Evolutionary conservation across 2,329 filamentous ascomycete species (phyloP), one percentile per base, ranked within the genome.

Genomic region (Cladophialophora immunda): DNA sequence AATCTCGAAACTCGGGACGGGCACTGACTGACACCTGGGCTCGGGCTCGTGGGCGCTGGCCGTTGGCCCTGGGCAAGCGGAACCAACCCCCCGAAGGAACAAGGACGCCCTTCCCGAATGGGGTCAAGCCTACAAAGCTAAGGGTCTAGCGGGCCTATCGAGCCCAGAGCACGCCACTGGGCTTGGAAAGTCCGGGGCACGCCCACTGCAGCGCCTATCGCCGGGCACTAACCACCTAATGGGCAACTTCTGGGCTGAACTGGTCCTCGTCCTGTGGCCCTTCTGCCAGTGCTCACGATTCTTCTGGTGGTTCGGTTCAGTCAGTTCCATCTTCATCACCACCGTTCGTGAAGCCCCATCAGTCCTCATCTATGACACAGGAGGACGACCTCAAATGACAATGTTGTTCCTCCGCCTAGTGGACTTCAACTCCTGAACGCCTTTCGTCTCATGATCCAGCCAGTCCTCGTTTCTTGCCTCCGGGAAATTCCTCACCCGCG

Each of bases 41-140:
- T 27, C 45, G 45, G 45, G 53, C 53, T 55, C 15, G 53, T 25
- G 19, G 29, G 41, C 34, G 45, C 30, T 45, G 29, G 50, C 22
- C 15, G 53, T 25, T 13, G 29, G 41, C 17, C 17, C 30, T 30
- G 47, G 38, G 45, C 58, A 53, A 53, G 32, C 58, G 57, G 57
- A 59, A 50, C 57, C 56, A 45, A 30, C 38, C 56, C 38, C 56
- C 56, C 56, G 38, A 47, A 47, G 2, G 56, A 19, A 58, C 22
- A 61, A 32, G 15, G 41, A 3, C 2, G 41, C 3, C 58, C 15
- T 45, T 50, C 45, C 58, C 58, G 41, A 34, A 62, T 53, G 19
- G 29, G 52, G 58, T 29, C 58, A 62, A 54, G 47, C 30, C 22
- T 30, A 45, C 11, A 25, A 13, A 8, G 19, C 22, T 9, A 11